phyloP scores from a whole-genome alignment of 495 filamentous ascomycete genomes.

The Barbatosphaeria neglecta region DNA sequence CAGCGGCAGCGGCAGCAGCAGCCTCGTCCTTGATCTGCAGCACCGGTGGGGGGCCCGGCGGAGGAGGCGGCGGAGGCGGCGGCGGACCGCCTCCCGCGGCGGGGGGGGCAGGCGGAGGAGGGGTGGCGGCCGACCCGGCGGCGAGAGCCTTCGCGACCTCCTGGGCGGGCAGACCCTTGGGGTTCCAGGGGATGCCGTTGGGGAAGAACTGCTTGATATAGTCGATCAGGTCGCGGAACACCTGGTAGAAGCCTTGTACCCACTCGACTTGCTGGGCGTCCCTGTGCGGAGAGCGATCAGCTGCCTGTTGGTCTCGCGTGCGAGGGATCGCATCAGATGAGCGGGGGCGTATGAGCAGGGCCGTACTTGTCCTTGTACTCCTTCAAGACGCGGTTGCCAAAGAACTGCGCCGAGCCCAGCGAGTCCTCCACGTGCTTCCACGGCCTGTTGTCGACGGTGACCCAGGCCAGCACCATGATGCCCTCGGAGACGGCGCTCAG shows the following conservation, averaged over 20 bases:
- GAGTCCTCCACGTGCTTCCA: slow-evolving; percentile 70
- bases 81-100: slow-evolving; percentile 46
- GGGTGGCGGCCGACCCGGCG: slow-evolving; percentile 19
- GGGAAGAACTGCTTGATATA: slow-evolving; percentile 75
- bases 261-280: slow-evolving; percentile 72
- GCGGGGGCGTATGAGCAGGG: too few relatives aligned
- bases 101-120: slow-evolving; percentile 23
- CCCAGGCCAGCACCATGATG: slow-evolving; percentile 76
- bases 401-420: slow-evolving; percentile 71
- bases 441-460: slow-evolving; percentile 66
- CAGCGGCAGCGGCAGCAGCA: slow-evolving; percentile 11
- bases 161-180: slow-evolving; percentile 60
- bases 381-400: slow-evolving; percentile 80
- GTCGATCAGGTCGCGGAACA: slow-evolving; percentile 66
- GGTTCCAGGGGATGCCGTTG: slow-evolving; percentile 79
- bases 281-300: slow-evolving; percentile 26
- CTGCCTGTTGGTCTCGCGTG: too few relatives aligned
- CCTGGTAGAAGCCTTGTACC: slow-evolving; percentile 75
- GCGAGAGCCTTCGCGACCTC: slow-evolving; percentile 47
- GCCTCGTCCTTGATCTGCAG: slow-evolving; percentile 36
- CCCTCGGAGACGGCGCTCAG: slow-evolving; percentile 80
- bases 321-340: too few relatives aligned
- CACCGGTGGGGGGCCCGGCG: slow-evolving; percentile 45
- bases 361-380: slow-evolving; percentile 89
- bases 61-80: slow-evolving; percentile 78